Percentiles rank a stretch among this genome's conserved stretches.
Conservation (phyloP, 495 filamentous ascomycete genomes). For the Tuber aestivum region DNA sequence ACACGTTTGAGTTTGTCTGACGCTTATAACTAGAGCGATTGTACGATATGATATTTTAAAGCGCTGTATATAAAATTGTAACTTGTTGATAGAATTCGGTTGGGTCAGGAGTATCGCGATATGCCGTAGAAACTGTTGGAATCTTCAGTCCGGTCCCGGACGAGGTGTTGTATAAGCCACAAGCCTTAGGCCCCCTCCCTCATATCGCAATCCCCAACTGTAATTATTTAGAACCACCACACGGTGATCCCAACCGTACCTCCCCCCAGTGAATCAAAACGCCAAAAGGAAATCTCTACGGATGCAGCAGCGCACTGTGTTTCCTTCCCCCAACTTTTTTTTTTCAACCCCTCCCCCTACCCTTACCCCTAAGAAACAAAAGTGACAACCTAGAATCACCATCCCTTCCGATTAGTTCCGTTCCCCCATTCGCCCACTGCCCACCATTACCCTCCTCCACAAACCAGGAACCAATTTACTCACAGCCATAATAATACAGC, state of each 20-base stretch:
- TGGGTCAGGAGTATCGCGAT: background rate
- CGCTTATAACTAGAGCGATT: slow-evolving; percentile 6
- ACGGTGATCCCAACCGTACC: background rate
- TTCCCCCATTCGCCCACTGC: background rate
- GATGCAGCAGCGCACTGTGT: background rate
- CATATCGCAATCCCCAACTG: background rate
- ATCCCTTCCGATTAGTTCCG: background rate
- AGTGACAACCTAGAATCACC: slow-evolving; percentile 26
- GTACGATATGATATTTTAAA: background rate
- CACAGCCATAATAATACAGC: slow-evolving; percentile 92
- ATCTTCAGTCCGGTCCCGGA: background rate
- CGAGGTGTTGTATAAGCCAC: background rate
- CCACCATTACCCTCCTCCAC: background rate
- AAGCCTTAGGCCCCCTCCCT: background rate
- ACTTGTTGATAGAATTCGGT: background rate
- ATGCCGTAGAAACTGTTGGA: background rate
- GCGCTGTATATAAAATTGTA: background rate
- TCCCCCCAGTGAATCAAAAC: background rate
- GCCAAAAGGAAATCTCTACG: background rate
- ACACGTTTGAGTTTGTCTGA: slow-evolving; percentile 81
- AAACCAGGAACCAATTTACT: slow-evolving; percentile 42
- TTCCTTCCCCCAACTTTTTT: background rate
- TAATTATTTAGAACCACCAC: background rate
- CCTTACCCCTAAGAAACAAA: slow-evolving; percentile 22
- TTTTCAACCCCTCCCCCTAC: background rate